These are phyloP conservation scores for Ophiostoma montium DNA, from an alignment of 2,329 filamentous ascomycete species.

Conservation along the genomic window DNA sequence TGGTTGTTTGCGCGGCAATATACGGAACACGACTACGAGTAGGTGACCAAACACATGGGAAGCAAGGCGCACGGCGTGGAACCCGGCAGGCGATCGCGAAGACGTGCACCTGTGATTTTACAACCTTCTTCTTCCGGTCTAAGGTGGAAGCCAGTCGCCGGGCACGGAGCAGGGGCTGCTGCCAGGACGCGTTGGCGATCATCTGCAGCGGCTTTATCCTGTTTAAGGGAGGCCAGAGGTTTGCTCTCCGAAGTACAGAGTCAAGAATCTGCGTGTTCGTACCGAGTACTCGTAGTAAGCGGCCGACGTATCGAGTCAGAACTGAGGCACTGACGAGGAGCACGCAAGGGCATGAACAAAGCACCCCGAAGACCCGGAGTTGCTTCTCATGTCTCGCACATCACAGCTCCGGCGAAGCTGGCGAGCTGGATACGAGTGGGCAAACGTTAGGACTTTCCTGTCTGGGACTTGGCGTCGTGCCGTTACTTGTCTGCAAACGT, in stretches of 20 bases:
- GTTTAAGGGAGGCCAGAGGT: background rate
- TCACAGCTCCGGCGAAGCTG: too few species aligned
- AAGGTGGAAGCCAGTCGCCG: background rate
- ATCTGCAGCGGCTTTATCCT: background rate
- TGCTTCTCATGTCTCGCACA: too few species aligned
- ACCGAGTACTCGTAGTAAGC: too few species aligned
- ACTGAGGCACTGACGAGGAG: too few species aligned
- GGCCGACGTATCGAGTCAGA: too few species aligned
- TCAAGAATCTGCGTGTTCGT: too few species aligned
- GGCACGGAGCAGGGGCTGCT: background rate
- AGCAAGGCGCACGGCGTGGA: background rate
- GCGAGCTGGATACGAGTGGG: too few species aligned
- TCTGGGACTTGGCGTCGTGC: background rate
- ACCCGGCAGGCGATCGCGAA: slow-evolving; percentile 1
- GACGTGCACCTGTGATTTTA: background rate
- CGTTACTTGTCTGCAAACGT: background rate
- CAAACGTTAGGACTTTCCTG: slow-evolving; percentile 1
- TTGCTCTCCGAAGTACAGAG: background rate
- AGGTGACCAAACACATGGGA: background rate
- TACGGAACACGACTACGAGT: too few species aligned
- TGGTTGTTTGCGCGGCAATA: background rate
- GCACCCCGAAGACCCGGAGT: too few species aligned
- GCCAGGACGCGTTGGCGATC: background rate
- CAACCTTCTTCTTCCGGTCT: slow-evolving; percentile 7
- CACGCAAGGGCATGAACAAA: too few species aligned